Evolutionary conservation across 768 basidiomycete genomes (phyloP), one percentile per base, ranked within the genome.

Genomic region (Pleurotus djamor): DNA sequence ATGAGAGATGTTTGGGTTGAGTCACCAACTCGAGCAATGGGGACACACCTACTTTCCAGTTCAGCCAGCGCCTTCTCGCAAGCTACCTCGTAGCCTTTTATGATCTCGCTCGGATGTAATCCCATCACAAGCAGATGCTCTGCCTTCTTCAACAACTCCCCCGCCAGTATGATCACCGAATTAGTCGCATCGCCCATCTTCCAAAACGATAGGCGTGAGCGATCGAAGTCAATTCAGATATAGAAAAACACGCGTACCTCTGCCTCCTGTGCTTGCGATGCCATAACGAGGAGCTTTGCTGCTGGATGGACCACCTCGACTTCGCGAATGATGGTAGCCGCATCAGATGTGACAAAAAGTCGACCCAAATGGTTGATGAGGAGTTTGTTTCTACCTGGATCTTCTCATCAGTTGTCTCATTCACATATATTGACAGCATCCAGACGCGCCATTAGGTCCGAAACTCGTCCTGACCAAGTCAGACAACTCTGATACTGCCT

Each of bases 181-280:
- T 98, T 99, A 50, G 97, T 98, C 45, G 94, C 87, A 77, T 98
- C 96, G 59, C 97, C 97, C 92, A 97, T 95, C 95, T 94, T n/a
- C 14, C 6, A 50, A 28, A 12, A 2, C 70, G 52, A 35, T 60
- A 52, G 48, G 17, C 13, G 34, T 57, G 52, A 60, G 45, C 59
- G 16, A 47, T 28, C 9, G 49, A 45, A 36, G 21, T 28, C 21
- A 28, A 28, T 28, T 48, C 47, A 38, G 37, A 13, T 36, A 36
- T n/a, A 9, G 28, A 2, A 9, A 45, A 35, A 36, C n/a, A 28
- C 51, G 73, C 84, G 61, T 59, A 94, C 95, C 84, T 98, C 96
- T 0, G 87, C 72, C 71, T 98, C 97, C 71, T 98, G 97, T 10
- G 96, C 92, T 68, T 98, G 95, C 32, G 92, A 93, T 32, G 95